Evolutionary conservation across 805 yeast genomes (phyloP), one percentile per base, ranked within the genome.

Genomic region (Candida vartiovaarae): DNA sequence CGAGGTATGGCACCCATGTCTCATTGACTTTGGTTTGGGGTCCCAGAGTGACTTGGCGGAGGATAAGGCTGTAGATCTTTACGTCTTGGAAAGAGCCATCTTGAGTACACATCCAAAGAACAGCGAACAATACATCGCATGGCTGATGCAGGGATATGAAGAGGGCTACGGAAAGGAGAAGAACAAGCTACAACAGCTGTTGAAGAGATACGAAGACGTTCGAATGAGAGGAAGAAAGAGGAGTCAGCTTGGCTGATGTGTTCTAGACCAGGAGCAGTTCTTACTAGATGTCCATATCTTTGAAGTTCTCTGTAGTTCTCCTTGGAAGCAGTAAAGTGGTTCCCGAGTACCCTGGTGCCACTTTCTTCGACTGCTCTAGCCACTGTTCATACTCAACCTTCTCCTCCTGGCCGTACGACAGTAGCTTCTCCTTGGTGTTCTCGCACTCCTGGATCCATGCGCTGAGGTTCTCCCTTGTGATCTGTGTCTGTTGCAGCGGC

Each of bases 21-120:
- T 93, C 51, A 93, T 93, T 43, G 99, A 93, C 59, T 93, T 93
- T 65, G 99, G 99, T 0, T 70, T 93, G 20, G 84, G 95, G 2
- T 78, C 89, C 9, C 80, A 80, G 45, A 79, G 95, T 0, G 72
- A 74, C 1, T 60, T 88, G 48, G 75, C 84, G 0, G 99, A 93
- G 55, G 98, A 91, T 57, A 89, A 87, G 62, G 98, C 98, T 3
- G 99, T 93, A n/a, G 99, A 93, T 62, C 63, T 93, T 46, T 93
- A 93, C 55, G 98, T 93, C 8, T 65, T 93, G 47, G 99, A 93
- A 63, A 70, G 98, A 55, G 98, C 99, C 0, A 74, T 93, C 20
- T 66, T 78, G 29, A 86, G 96, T 52, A 93, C 99, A 1, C 99
- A 93, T 63, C 91, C 98, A 0, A 71, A 72, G 5, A 76, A 75